Conservation (phyloP, 75 land plant species). For the Azolla pinnata region DNA sequence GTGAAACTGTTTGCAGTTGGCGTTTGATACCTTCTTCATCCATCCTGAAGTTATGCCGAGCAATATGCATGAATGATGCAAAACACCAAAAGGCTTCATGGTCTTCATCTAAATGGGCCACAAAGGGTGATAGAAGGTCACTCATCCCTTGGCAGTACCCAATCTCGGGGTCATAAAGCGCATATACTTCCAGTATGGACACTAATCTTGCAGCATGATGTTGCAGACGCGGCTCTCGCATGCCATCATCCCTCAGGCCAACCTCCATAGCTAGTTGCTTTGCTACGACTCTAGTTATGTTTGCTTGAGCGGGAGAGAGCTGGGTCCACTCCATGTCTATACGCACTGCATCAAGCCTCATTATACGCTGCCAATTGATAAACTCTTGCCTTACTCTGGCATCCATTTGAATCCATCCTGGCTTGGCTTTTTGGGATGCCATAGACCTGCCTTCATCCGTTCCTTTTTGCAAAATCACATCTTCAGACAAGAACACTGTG, state of each 20-base stretch:
- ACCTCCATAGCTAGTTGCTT: conserved; percentile 33
- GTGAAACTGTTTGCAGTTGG: conserved; percentile 52
- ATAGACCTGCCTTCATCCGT: no score
- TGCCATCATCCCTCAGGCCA: conserved; percentile 65
- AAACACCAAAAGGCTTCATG: conserved; percentile 88
- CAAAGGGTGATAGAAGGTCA: conserved; percentile 78
- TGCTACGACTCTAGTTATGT: conserved; percentile 43
- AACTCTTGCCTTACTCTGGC: conserved; percentile 47
- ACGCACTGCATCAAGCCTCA: conserved; percentile 73
- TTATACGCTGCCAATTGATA: conserved; percentile 72
- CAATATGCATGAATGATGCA: conserved; percentile 43
- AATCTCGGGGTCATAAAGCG: conserved; percentile 69
- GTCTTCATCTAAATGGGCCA: conserved; percentile 65
- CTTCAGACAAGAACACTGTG: no score
- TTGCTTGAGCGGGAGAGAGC: conserved; percentile 53
- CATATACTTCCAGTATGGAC: conserved; percentile 71
- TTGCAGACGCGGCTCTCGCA: conserved; percentile 56
- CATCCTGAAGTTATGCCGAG: conserved; percentile 53
- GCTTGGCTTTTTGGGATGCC: no score
- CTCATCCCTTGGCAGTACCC: conserved; percentile 98
- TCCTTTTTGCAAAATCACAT: no score
- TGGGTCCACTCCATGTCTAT: conserved; percentile 65
- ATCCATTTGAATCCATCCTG: conserved; percentile 7
- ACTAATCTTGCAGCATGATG: conserved; percentile 79
- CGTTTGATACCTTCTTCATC: conserved; percentile 76